Evolutionary conservation across 2,329 filamentous ascomycete genomes (phyloP), one percentile per base, ranked within the genome.

Genomic region (Diplodia seriata): DNA sequence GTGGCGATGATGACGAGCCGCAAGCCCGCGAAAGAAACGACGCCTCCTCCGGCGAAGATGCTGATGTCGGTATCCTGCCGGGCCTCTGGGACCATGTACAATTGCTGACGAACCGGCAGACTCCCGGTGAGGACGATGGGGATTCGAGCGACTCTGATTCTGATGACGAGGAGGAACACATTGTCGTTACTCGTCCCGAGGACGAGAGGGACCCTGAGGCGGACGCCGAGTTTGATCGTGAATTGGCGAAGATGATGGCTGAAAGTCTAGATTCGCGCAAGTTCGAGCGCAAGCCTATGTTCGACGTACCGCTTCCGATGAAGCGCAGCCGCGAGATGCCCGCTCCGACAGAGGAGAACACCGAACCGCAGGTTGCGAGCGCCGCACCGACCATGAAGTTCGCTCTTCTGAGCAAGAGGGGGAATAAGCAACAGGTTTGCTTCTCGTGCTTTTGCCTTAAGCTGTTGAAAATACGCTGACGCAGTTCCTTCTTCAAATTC

Each of bases 191-290:
- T 54, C 89, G 94, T 69, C 90, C 94, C 75, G 92, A 97, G 77
- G 93, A 97, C 76, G 88, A 94, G 73, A 86, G 94, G 68, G 94
- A 99, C 72, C 94, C 94, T 0, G 94, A 97, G 80, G 93, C 91
- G 50, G 95, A 99, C 75, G 95, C 94, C 7, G 95, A 99, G 51
- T 99, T 99, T 77, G 96, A 99, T 76, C 92, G 94, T 73, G 95
- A 98, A 80, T 95, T 97, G 78, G 94, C 95, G 47, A 97, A 97
- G 80, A 91, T 99, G 88, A 98, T 99, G 94, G 88, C 94, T 62
- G 95, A 99, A 79, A 97, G 94, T 81, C 83, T 97, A 74, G 95
- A 99, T 73, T 96, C 94, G 4, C 89, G 95, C 73, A 97, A 97
- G 74, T 97, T 97, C 73, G 95, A 99, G 76, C 91, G 95, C 70